Conservation (phyloP, 257 asterid species). For the Penstemon davidsonii region DNA sequence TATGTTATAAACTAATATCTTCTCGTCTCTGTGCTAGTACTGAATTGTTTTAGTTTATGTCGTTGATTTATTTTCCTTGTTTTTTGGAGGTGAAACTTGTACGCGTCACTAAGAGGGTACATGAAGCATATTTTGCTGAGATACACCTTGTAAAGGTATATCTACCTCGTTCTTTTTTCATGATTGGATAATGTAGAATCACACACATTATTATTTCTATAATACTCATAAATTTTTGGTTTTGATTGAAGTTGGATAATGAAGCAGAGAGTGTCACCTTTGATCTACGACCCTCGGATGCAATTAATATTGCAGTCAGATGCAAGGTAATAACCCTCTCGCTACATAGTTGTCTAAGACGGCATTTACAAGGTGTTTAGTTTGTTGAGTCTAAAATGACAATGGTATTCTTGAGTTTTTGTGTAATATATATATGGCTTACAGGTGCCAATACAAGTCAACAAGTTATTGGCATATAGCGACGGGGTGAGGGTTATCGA, state of each 20-base stretch:
- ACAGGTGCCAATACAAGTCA: conserved; percentile 66
- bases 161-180: not conserved
- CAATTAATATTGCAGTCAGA: conserved; percentile 95
- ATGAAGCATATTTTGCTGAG: conserved; percentile 93
- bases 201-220: not conserved
- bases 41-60: conserved; percentile 7
- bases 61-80: conserved; percentile 12
- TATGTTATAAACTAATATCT: not conserved
- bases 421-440: not conserved
- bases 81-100: conserved; percentile 77
- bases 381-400: no score
- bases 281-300: conserved; percentile 97
- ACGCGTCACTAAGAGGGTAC: conserved; percentile 94
- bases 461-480: conserved; percentile 49
- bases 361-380: no score
- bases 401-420: no score
- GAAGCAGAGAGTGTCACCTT: conserved; percentile 70
- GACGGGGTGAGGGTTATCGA: conserved; percentile 58
- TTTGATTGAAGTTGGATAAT: conserved; percentile 57
- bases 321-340: conserved; percentile 67
- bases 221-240: conserved; percentile 24
- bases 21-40: conserved; percentile 2
- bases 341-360: no score
- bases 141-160: conserved; percentile 73
- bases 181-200: conserved; percentile 5